Base-by-base conservation (phyloP, 2,329 filamentous ascomycete genomes). In the Aspergillus eucalypticola region DNA sequence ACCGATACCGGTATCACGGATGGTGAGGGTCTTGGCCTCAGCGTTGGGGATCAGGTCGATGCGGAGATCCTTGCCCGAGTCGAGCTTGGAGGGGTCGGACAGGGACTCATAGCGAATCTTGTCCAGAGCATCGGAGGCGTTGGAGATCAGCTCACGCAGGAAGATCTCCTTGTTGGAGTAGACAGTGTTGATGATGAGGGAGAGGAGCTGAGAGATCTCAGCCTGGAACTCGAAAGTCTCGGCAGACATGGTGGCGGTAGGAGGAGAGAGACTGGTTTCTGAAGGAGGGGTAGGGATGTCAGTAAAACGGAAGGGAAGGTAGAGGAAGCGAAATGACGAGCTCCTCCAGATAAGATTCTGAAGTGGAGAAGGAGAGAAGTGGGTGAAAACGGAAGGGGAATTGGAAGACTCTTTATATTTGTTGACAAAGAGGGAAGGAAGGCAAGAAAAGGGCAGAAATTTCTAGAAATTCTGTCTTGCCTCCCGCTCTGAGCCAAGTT, bases 151-250 rank as follows among this genome's bases (percentile, higher is more conserved):
- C 84, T 99, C 95, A 90, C 95, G 86, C 75, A 99, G 84, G 89
- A 99, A 99, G 79, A 99, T 98, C 84, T 98, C 95, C 88, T 99
- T 99, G 90, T 99, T 99, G 73, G 93, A 97, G 88, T 98, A 99
- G 85, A 99, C 95, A 70, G 95, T 98, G 91, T 99, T 99, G 88
- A 99, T 99, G 84, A 99, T 99, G 80, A 99, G 91, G 72, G 90
- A 92, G 79, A 99, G 90, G 70, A 99, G 91, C 91, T 99, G 95
- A 90, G 94, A 98, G 80, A 99, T 99, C 91, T 99, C 95, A 90
- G 95, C 95, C 90, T 99, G 95, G 86, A 98, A 99, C 90, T 98
- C 94, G 85, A 99, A 99, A 72, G 93, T 97, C 86, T 98, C 93
- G 70, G 78, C 74, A 81, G 92, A 82, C 91, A 96, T 96, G 79